Percentiles rank a stretch among this genome's conserved stretches.
phyloP scores from a whole-genome alignment of 2,329 filamentous ascomycete species.

The Tricladium varicosporioides region DNA sequence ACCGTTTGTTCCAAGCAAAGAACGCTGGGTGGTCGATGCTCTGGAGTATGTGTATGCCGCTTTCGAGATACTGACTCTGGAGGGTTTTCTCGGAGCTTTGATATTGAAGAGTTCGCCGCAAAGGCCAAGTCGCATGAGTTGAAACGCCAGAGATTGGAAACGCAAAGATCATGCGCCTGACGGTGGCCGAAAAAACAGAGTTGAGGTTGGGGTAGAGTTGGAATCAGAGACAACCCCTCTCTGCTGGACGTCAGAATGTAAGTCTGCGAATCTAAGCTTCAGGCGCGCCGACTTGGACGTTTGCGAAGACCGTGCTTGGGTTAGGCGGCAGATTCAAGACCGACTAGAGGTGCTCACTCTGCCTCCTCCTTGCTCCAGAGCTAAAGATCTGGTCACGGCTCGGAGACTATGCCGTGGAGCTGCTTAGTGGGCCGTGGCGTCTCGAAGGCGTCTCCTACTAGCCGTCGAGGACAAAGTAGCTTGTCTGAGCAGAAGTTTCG shows the following conservation, averaged over 20 bases:
- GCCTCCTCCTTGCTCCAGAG: not conserved
- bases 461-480: not conserved
- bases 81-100: not conserved
- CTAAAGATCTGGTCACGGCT: not conserved
- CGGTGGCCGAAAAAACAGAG: slow-evolving; percentile 3
- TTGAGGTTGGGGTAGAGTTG: slow-evolving; percentile 25
- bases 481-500: slow-evolving; percentile 17
- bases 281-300: slow-evolving; percentile 7
- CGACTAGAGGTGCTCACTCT: not conserved
- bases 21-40: slow-evolving; percentile 17
- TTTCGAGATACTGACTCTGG: slow-evolving; percentile 1
- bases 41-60: slow-evolving; percentile 11
- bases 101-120: slow-evolving; percentile 6
- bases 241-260: slow-evolving; percentile 5
- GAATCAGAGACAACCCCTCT: slow-evolving; percentile 10
- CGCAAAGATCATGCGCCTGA: slow-evolving; percentile 15
- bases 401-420: not conserved
- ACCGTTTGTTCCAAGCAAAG: slow-evolving; percentile 16
- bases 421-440: not conserved
- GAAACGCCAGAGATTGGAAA: slow-evolving; percentile 12
- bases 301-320: slow-evolving; percentile 13
- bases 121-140: slow-evolving; percentile 21
- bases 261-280: slow-evolving; percentile 8
- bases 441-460: not conserved
- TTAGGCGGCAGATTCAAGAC: slow-evolving; percentile 6